Evolutionary conservation across 164 flowering plant species (phyloP).

Genomic region (Annona cherimola): DNA sequence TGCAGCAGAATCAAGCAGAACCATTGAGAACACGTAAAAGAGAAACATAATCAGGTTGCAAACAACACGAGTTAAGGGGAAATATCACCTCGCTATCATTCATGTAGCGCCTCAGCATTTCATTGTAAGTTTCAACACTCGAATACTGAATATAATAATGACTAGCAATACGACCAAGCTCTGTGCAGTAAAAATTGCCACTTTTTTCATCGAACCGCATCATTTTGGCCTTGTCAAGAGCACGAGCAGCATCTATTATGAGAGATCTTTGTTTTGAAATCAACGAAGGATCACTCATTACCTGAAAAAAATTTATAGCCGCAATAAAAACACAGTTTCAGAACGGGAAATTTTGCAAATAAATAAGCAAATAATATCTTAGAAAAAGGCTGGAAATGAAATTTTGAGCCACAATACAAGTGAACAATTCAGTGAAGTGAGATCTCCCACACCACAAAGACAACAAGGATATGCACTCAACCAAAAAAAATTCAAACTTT

Average conservation of each 20-base stretch:
- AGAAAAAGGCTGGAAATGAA: too few species aligned
- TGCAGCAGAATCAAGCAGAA: slow-evolving; percentile 19
- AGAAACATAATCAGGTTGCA: not conserved
- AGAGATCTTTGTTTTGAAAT: slow-evolving; percentile 82
- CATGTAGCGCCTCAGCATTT: slow-evolving; percentile 91
- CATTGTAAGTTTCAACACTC: slow-evolving; percentile 97
- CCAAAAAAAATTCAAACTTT: too few species aligned
- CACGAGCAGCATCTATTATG: slow-evolving; percentile 90
- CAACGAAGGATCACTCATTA: slow-evolving; percentile 87
- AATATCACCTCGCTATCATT: slow-evolving; percentile 82
- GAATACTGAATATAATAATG: slow-evolving; percentile 96
- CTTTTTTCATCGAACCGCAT: slow-evolving; percentile 99
- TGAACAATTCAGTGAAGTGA: too few species aligned
- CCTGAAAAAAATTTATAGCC: slow-evolving; percentile 33
- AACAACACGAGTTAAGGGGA: not conserved
- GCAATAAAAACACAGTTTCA: not conserved
- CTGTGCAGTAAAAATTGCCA: slow-evolving; percentile 98
- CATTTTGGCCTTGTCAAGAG: slow-evolving; percentile 98
- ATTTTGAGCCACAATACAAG: too few species aligned
- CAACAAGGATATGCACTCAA: too few species aligned
- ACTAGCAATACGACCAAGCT: slow-evolving; percentile 99
- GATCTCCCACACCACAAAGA: too few species aligned
- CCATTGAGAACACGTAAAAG: not conserved
- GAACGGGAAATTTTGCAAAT: not conserved
- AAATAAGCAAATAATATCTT: too few species aligned